A percentile compares a stretch with the other conserved stretches of the same genome.
phyloP scores from a whole-genome alignment of 768 basidiomycete genomes.

The Lactifluus piperatus region DNA sequence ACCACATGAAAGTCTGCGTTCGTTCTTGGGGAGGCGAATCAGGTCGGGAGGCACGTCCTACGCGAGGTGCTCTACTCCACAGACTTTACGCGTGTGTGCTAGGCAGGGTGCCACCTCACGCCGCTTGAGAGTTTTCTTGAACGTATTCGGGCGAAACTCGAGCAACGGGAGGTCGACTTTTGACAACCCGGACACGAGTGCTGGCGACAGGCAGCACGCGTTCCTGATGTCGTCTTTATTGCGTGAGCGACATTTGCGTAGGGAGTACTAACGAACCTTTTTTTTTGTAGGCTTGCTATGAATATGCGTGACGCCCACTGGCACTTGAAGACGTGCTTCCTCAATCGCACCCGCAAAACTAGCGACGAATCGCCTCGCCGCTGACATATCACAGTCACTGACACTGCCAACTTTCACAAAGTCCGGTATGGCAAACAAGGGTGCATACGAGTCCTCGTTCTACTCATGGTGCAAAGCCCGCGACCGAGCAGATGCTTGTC shows the following conservation, averaged over 20 bases:
- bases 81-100: conserved; percentile 49
- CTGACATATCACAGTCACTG: conserved; percentile 29
- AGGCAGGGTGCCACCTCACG: conserved; percentile 60
- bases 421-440: conserved; percentile 36
- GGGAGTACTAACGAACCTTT: background rate
- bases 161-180: conserved; percentile 61
- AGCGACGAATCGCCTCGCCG: conserved; percentile 33
- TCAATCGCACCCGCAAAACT: conserved; percentile 54
- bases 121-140: conserved; percentile 31
- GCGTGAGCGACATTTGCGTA: conserved; percentile 35
- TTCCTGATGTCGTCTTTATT: conserved; percentile 67
- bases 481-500: conserved; percentile 61
- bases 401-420: background rate
- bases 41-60: conserved; percentile 52
- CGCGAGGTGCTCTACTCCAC: conserved; percentile 48
- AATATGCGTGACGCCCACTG: conserved; percentile 44
- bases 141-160: conserved; percentile 46
- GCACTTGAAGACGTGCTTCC: conserved; percentile 40
- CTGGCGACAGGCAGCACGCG: conserved; percentile 34
- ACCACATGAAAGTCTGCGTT: conserved; percentile 39
- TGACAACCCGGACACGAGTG: no score
- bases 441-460: conserved; percentile 42
- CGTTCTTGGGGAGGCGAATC: conserved; percentile 67
- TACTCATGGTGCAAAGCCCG: conserved; percentile 63
- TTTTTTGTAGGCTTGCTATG: conserved; percentile 47